Percentiles rank a stretch among this genome's conserved stretches.
Conservation (phyloP, 352 stramenopile species). For the Phytophthora hybrid region DNA sequence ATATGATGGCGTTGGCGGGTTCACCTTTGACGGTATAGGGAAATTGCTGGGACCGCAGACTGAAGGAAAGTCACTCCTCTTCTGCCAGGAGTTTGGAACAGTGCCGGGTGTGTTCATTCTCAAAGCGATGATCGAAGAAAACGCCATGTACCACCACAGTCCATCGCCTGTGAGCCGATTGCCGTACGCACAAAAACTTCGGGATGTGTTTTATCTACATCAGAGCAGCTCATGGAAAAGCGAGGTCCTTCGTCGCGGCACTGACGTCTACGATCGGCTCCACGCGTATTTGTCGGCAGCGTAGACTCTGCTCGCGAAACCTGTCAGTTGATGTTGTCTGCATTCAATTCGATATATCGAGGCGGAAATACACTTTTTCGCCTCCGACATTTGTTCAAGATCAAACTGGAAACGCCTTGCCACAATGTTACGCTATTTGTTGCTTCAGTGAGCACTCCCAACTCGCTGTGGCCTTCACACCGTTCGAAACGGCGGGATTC, state of each 20-base stretch:
- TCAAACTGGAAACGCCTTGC: no score
- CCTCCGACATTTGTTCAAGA: no score
- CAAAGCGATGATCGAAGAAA: slow-evolving; percentile 69
- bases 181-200: slow-evolving; percentile 66
- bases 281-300: slow-evolving; percentile 32
- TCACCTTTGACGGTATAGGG: slow-evolving; percentile 50
- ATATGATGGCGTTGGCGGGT: slow-evolving; percentile 63
- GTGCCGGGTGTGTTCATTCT: slow-evolving; percentile 64
- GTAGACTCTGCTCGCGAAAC: not conserved
- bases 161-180: slow-evolving; percentile 50
- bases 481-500: no score
- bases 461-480: no score
- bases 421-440: no score
- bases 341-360: no score
- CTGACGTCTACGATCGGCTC: slow-evolving; percentile 58
- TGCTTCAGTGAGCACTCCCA: no score
- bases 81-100: slow-evolving; percentile 83
- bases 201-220: slow-evolving; percentile 85
- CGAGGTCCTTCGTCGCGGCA: slow-evolving; percentile 60
- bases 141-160: slow-evolving; percentile 60
- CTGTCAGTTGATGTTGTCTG: not conserved
- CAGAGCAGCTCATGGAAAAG: slow-evolving; percentile 69
- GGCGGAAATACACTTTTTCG: no score
- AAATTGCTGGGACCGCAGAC: slow-evolving; percentile 37
- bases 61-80: slow-evolving; percentile 39